Base-by-base conservation (phyloP, 2,329 filamentous ascomycete genomes). In the Sphaerulina musiva region DNA sequence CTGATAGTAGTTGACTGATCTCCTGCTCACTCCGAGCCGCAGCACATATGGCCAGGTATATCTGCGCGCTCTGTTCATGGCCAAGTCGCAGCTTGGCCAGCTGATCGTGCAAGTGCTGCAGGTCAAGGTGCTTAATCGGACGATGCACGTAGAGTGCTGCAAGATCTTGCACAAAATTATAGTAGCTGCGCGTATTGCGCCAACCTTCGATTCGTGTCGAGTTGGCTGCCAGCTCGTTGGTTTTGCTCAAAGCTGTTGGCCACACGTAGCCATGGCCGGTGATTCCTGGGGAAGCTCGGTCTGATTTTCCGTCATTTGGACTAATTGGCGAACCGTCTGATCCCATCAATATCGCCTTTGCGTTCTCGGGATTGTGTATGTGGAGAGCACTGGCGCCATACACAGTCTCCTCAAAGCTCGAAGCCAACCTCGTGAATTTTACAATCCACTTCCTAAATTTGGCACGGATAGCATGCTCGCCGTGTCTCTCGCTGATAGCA, bases 391-490 rank as follows among this genome's bases (percentile, higher is more conserved):
- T 95, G 10, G 89, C 89, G 29, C 93, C 95, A 66, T 95, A 98
- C 3, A 98, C 93, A 36, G 82, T 86, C 72, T 98, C 93, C 69
- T 98, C 93, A 62, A 97, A 97, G 10, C 91, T 89, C 1, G 93
- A 89, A 1, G 93, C 85, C 46, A 98, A 86, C 45, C 93, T 84
- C 0, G 90, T 93, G 67, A 98, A 97, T 69, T 91, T 93, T 53
- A 86, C 78, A n/a, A 97, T 85, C 84, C 93, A 98, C 57, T 89
- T 87, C 14, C 91, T 83, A 87, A 91, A 97, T 72, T 95, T 96
- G 32, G 89, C 85, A 20, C 93, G 82, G 52, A 98, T 87, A 1
- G 89, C 90, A 54, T 88, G 86, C 72, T 98, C 90, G 43, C 93
- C 93, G 58, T 92, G 87, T 12, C 93, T 81, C 41, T 89, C 86